Conservation (phyloP, 2,329 filamentous ascomycete species). For the Talaromyces islandicus region DNA sequence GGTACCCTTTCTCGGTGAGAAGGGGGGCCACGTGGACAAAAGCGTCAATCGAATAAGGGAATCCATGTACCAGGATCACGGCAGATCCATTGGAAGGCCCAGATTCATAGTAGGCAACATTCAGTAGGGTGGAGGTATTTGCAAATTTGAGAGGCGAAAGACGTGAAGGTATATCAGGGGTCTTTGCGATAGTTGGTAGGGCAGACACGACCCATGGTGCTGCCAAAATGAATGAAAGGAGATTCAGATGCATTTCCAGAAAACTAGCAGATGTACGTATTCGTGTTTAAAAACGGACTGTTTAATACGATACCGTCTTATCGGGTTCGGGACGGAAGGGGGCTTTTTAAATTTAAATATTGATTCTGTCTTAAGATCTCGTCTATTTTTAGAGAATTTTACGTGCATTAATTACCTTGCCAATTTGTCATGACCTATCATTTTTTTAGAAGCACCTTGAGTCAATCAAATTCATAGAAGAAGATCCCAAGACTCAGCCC, state of each 20-base stretch:
- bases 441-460: background rate
- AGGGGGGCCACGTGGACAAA: slow-evolving; percentile 17
- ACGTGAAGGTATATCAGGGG: background rate
- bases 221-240: background rate
- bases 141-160: slow-evolving; percentile 3
- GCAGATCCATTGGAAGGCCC: slow-evolving; percentile 10
- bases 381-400: background rate
- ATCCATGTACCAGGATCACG: slow-evolving; percentile 21
- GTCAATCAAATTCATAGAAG: background rate
- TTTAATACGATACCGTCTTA: background rate
- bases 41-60: slow-evolving; percentile 21
- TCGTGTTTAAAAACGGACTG: background rate
- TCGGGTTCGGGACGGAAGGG: background rate
- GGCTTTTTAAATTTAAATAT: background rate
- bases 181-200: background rate
- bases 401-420: background rate
- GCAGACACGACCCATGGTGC: background rate
- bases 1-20: slow-evolving; percentile 15
- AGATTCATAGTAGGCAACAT: slow-evolving; percentile 3
- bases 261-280: background rate
- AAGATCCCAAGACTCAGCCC: background rate
- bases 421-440: background rate
- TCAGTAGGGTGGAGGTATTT: slow-evolving; percentile 1
- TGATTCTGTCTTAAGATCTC: background rate
- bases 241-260: background rate